Percentiles rank a stretch among this genome's conserved stretches.
phyloP scores from a whole-genome alignment of 257 asterid genomes.

The Buddleja alternifolia region DNA sequence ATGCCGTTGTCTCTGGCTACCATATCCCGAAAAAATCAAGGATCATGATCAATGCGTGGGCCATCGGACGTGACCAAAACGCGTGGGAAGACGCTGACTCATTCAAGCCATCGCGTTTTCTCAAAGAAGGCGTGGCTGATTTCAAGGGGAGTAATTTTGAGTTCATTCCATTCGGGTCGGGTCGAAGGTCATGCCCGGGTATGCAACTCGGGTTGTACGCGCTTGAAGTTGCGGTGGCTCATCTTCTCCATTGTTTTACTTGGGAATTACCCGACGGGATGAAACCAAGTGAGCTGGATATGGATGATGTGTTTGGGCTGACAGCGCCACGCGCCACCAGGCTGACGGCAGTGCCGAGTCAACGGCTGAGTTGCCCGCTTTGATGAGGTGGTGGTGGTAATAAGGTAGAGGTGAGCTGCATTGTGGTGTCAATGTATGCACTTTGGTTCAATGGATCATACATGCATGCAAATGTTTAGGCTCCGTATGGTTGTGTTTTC shows the following conservation, averaged over 20 bases:
- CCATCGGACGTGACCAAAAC: constrained; percentile 70
- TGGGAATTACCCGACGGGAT: constrained; percentile 95
- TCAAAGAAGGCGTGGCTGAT: constrained; percentile 56
- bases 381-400: constrained; percentile 31
- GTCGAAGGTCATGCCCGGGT: constrained; percentile 96
- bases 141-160: constrained; percentile 73
- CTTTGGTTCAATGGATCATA: neutral
- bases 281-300: constrained; percentile 76
- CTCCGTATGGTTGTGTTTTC: too few species aligned
- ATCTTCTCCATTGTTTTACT: constrained; percentile 71
- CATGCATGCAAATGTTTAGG: neutral
- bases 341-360: constrained; percentile 73
- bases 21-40: constrained; percentile 63
- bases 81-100: constrained; percentile 74
- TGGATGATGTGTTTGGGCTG: constrained; percentile 79
- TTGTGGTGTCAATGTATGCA: neutral
- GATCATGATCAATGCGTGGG: constrained; percentile 83
- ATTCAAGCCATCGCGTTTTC: constrained; percentile 64
- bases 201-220: constrained; percentile 90
- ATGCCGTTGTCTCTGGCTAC: constrained; percentile 65
- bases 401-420: neutral
- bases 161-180: constrained; percentile 90
- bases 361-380: constrained; percentile 63
- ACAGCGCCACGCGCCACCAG: constrained; percentile 85
- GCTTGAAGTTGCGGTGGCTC: constrained; percentile 79